phyloP scores from a whole-genome alignment of 2,329 filamentous ascomycete genomes.

The Ascocoryne sarcoides region DNA sequence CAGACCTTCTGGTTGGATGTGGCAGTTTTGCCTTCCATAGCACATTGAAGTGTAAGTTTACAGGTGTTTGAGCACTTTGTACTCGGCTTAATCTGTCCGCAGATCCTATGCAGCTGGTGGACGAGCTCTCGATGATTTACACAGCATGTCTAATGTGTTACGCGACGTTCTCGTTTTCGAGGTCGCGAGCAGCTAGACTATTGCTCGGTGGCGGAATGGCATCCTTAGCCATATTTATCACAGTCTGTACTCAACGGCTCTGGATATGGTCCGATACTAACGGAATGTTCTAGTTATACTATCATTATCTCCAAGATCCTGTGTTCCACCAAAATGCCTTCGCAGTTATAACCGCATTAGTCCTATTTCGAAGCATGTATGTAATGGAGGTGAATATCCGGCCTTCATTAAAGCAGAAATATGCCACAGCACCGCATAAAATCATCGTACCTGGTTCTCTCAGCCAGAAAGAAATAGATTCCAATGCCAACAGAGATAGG shows the following conservation, averaged over 20 bases:
- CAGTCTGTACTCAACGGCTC: constrained; percentile 56
- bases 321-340: constrained; percentile 67
- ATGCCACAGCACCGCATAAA: constrained; percentile 34
- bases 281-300: constrained; percentile 38
- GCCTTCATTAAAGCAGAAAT: constrained; percentile 36
- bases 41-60: constrained; percentile 32
- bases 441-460: constrained; percentile 30
- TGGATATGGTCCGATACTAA: constrained; percentile 41
- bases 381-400: constrained; percentile 60
- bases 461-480: constrained; percentile 23
- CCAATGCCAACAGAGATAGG: constrained; percentile 47
- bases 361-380: constrained; percentile 50
- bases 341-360: constrained; percentile 49
- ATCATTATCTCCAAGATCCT: constrained; percentile 66
- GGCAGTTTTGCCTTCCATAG: constrained; percentile 34
- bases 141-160: constrained; percentile 62
- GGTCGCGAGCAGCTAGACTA: constrained; percentile 32
- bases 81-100: background rate
- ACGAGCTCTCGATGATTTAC: constrained; percentile 59
- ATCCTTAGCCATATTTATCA: constrained; percentile 43
- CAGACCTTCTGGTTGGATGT: constrained; percentile 30
- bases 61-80: background rate
- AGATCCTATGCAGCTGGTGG: constrained; percentile 65
- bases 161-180: constrained; percentile 44
- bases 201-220: constrained; percentile 33